phyloP scores from a whole-genome alignment of 768 basidiomycete genomes.

The Cubamyces lactineus region DNA sequence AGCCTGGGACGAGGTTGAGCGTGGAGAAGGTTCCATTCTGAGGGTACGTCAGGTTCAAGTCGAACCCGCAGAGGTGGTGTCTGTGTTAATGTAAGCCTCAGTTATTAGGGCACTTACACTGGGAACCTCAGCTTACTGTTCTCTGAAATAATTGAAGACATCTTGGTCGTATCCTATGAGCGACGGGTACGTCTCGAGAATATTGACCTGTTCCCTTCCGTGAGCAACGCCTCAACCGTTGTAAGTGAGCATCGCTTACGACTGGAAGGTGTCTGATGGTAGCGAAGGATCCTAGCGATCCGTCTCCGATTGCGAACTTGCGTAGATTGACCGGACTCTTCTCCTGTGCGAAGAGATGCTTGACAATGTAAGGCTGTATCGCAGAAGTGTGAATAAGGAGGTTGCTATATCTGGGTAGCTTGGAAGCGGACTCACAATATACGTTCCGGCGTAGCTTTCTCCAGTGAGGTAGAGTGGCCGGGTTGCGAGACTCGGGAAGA shows the following conservation, averaged over 20 bases:
- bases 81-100: slow-evolving; percentile 36
- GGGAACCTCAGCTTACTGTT: slow-evolving; percentile 57
- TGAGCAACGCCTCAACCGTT: background rate
- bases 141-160: slow-evolving; percentile 67
- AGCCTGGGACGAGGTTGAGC: slow-evolving; percentile 12
- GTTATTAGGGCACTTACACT: slow-evolving; percentile 23
- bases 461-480: slow-evolving; percentile 71
- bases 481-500: slow-evolving; percentile 67
- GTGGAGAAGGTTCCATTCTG: slow-evolving; percentile 56
- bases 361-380: slow-evolving; percentile 66
- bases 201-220: slow-evolving; percentile 43
- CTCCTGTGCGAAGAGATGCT: slow-evolving; percentile 62
- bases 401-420: slow-evolving; percentile 48
- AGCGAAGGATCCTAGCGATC: slow-evolving; percentile 43
- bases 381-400: too few species aligned
- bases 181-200: slow-evolving; percentile 74
- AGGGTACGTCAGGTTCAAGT: slow-evolving; percentile 70
- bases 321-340: slow-evolving; percentile 67
- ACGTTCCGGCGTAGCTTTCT: slow-evolving; percentile 75
- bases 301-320: slow-evolving; percentile 74
- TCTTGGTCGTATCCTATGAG: slow-evolving; percentile 69
- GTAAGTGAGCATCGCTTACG: slow-evolving; percentile 31
- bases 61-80: slow-evolving; percentile 60
- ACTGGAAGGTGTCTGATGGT: slow-evolving; percentile 24
- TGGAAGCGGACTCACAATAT: slow-evolving; percentile 50